Evolutionary conservation across 139 green algal genomes (phyloP), one percentile per base, ranked within the genome.

Genomic region (Chlorella sp.): DNA sequence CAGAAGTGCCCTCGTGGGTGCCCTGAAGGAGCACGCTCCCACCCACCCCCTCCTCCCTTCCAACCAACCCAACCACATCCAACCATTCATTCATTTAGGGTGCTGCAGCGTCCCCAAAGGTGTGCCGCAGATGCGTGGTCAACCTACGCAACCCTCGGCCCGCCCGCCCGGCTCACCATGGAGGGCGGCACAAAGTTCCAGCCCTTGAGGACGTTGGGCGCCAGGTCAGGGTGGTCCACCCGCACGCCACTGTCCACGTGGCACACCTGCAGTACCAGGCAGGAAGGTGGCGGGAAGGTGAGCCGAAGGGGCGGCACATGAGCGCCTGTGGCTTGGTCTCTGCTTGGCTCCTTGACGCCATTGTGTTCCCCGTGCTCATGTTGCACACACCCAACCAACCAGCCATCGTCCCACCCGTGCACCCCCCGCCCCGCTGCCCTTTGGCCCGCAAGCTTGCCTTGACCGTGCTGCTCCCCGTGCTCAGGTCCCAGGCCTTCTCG

Each of bases 371-470:
- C 48, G 48, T 57, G 48, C 48, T 57, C 48, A 57, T 57, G 48
- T 57, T 9, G 7, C 48, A 57, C 48, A 57, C 48, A 57, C 48
- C 5, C 48, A 57, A 5, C 5, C 48, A 5, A 16, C 48, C 48
- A 57, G 48, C 48, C 48, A 57, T 5, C 48, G 5, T 5, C 48
- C 48, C 48, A 57, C 7, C 9, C 5, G 7, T 57, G 48, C 9
- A 57, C 7, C 48, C 24, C 81, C 53, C 32, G 4, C 32, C 81
- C 48, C 32, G 3, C 36, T n/a, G 40, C 28, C 48, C 32, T 71
- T 19, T 19, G 2, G 5, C 19, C 76, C 15, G 60, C 60, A 18
- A 69, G 9, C 78, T 18, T 79, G 98, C 95, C 36, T 95, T 89
- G 24, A 97, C 87, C 15, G 36, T 28, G 32, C 21, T 28, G 61